These are phyloP conservation scores for Jackrogersella multiformis DNA, from an alignment of 495 filamentous ascomycete species.

Conservation along the genomic window DNA sequence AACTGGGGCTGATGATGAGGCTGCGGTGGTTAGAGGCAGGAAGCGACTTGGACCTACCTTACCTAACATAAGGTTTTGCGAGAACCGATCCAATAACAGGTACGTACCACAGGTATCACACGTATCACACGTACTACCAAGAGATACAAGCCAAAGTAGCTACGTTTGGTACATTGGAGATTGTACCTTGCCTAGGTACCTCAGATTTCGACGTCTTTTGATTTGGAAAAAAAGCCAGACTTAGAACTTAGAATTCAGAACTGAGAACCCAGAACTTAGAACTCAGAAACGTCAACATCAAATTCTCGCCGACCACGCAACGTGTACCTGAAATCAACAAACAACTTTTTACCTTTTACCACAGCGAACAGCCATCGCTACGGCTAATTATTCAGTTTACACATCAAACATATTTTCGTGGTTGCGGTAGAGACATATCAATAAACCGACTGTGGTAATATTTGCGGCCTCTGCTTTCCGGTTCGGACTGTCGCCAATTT, in stretches of 20 bases:
- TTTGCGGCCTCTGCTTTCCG: constrained; percentile 26
- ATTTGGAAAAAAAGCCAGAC: constrained; percentile 32
- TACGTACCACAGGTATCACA: neutral
- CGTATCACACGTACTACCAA: too few relatives aligned
- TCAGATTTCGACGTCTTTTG: constrained; percentile 31
- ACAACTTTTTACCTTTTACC: constrained; percentile 19
- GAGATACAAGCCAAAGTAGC: too few relatives aligned
- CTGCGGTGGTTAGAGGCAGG: neutral
- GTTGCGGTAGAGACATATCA: neutral
- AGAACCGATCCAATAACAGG: constrained; percentile 1
- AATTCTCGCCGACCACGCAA: constrained; percentile 18
- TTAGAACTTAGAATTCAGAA: neutral
- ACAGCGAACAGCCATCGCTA: constrained; percentile 13
- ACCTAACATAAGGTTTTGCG: constrained; percentile 3
- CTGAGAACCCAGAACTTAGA: constrained; percentile 2
- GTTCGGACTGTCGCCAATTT: constrained; percentile 35
- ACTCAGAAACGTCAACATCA: constrained; percentile 20
- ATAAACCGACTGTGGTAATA: neutral
- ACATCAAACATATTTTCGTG: constrained; percentile 8
- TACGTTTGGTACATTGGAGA: constrained; percentile 19
- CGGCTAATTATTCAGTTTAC: constrained; percentile 1
- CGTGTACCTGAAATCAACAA: constrained; percentile 7
- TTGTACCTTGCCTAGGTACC: constrained; percentile 32
- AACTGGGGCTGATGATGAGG: constrained; percentile 41
- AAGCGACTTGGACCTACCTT: constrained; percentile 1